These are phyloP conservation scores for Phytophthora crassamura DNA, from an alignment of 352 stramenopile genomes.

Conservation along the genomic window DNA sequence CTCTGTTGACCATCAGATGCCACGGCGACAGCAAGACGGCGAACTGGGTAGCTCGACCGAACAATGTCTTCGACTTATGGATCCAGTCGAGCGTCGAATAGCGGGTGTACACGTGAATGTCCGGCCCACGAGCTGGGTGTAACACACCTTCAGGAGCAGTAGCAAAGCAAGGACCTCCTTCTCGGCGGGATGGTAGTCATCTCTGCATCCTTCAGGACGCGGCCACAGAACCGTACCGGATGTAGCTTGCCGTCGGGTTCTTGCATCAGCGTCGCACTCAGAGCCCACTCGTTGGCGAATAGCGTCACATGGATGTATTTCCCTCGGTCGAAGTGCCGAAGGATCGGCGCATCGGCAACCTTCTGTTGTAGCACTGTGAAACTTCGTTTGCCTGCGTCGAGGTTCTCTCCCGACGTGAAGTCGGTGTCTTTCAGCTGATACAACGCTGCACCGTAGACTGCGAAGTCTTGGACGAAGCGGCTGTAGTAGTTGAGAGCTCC, in stretches of 20 bases:
- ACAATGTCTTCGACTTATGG: slow-evolving; percentile 8
- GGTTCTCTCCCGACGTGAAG: not conserved
- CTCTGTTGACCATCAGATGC: not conserved
- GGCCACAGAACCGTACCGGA: not conserved
- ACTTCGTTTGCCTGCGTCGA: not conserved
- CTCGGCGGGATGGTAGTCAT: slow-evolving; percentile 4
- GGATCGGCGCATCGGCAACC: not conserved
- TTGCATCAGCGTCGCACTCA: slow-evolving; percentile 16
- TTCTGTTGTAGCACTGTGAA: slow-evolving; percentile 14
- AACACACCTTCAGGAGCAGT: slow-evolving; percentile 6
- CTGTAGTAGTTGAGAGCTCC: slow-evolving; percentile 3
- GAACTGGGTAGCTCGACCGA: slow-evolving; percentile 10
- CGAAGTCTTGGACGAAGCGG: not conserved
- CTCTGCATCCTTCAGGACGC: slow-evolving; percentile 15
- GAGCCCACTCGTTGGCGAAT: slow-evolving; percentile 20
- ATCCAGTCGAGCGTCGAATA: slow-evolving; percentile 31
- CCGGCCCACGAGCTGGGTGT: slow-evolving; percentile 10
- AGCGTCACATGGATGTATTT: slow-evolving; percentile 6
- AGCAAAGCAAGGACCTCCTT: slow-evolving; percentile 23
- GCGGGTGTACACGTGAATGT: slow-evolving; percentile 16
- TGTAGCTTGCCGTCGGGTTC: slow-evolving; percentile 11
- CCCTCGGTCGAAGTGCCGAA: slow-evolving; percentile 2
- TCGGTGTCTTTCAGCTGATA: not conserved
- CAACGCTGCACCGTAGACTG: not conserved
- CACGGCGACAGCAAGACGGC: slow-evolving; percentile 18